Base-by-base conservation (phyloP, 495 filamentous ascomycete species). In the Penicillium antarcticum region DNA sequence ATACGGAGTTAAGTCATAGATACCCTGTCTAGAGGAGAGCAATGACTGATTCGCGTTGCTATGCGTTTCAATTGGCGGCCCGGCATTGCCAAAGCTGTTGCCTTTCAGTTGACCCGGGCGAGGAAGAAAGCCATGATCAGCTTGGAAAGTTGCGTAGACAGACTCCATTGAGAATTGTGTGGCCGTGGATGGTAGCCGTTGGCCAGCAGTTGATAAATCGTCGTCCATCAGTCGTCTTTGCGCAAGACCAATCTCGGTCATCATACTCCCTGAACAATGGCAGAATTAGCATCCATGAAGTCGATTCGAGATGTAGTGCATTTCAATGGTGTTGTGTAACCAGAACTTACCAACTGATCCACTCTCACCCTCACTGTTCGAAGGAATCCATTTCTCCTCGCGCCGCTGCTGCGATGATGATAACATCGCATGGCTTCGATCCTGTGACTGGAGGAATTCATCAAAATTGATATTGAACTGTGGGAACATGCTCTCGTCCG, bases 301-400 rank as follows among this genome's bases (percentile, higher is more conserved):
- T 1, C 26, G 9, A 29, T 4, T 8, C 5, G 9, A 29, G 1
- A 1, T 29, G 9, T 29, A 29, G 7, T 10, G 26, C 8, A 8
- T 8, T 29, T 29, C 26, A 29, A 29, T 10, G 8, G 42, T 17
- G 9, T 29, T 19, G 21, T 39, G 33, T 24, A 10, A 26, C n/a
- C 37, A 18, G 12, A 12, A 57, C 68, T 44, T 54, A 72, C 72
- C 66, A 50, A 70, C 67, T 45, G 72, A 72, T 48, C 58, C 68
- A 44, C 51, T 52, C 24, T 55, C 59, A 33, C 60, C 63, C 26
- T 58, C 63, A 10, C 19, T 46, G 11, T 57, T 52, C 4, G 52
- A 50, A 7, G 72, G 67, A 47, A 72, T 70, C 71, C 71, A 75
- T 57, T 61, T 56, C 35, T 72, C 67, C 56, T 75, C 70, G 9